Evolutionary conservation across 805 yeast genomes (phyloP).

Genomic region (Kregervanrija delftensis): DNA sequence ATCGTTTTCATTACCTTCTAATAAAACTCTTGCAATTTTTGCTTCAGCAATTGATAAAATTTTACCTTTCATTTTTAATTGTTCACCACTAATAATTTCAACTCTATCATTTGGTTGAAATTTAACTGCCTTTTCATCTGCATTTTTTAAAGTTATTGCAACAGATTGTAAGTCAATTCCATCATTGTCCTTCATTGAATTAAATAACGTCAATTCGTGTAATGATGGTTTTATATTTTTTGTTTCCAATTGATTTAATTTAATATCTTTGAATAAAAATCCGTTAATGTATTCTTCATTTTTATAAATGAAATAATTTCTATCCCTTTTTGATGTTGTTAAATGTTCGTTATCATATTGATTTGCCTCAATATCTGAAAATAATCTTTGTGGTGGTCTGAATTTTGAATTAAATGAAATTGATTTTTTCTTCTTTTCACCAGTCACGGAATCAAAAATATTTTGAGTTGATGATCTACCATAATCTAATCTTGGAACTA

Average conservation of each 20-base stretch:
- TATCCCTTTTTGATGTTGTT: conserved; percentile 51
- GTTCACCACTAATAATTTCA: conserved; percentile 89
- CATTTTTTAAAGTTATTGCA: conserved; percentile 75
- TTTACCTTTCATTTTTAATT: conserved; percentile 78
- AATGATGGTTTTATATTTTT: conserved; percentile 76
- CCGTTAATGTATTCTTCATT: conserved; percentile 91
- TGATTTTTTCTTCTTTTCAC: conserved; percentile 28
- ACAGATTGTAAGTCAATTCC: conserved; percentile 84
- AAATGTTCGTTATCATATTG: conserved; percentile 72
- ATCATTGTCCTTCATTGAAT: conserved; percentile 42
- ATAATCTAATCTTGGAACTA: conserved; percentile 91
- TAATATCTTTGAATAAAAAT: conserved; percentile 78
- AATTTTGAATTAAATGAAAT: conserved; percentile 49
- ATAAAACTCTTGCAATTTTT: conserved; percentile 43
- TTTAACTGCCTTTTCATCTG: conserved; percentile 44
- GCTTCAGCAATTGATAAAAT: conserved; percentile 60
- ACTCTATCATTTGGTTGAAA: conserved; percentile 95
- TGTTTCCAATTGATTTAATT: conserved; percentile 72
- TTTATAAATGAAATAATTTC: conserved; percentile 60
- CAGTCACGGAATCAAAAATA: conserved; percentile 19
- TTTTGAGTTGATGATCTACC: conserved; percentile 46
- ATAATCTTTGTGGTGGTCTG: conserved; percentile 80
- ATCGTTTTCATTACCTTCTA: conserved; percentile 48
- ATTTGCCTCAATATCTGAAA: conserved; percentile 83
- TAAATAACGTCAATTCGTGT: conserved; percentile 81